Evolutionary conservation across 148 eudicot species (phyloP), one percentile per base, ranked within the genome.

Genomic region (Nyssa sinensis): DNA sequence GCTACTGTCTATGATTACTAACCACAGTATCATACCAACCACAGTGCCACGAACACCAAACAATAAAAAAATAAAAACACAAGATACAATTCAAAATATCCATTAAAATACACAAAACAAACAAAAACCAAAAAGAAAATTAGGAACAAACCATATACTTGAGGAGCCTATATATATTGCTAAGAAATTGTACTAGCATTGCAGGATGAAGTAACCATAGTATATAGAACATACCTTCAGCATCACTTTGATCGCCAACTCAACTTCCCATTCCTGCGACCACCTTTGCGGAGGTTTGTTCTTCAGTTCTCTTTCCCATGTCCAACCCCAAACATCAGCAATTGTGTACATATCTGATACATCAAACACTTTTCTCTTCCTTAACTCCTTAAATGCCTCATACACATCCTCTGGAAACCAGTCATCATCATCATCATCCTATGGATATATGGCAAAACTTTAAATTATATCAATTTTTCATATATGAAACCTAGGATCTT

Each of bases 291-390:
- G 98, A 67, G 81, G 73, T 75, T 79, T 90, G 82, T 87, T 95
- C 86, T 87, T 95, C 35, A 89, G 62, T 66, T 95, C 98, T 81
- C 71, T 89, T 71, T 95, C 98, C 98, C 98, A 95, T 70, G 92
- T 92, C 98, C 98, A 95, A 30, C 97, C 94, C 98, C 98, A 95
- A 71, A 84, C 98, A 85, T 95, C 98, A 67, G 97, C 96, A 78
- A 95, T 78, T 27, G 97, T 95, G 72, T 95, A 95, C 94, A 95
- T 95, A 73, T 95, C 98, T 67, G 90, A 82, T 64, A 87, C 97
- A 79, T 92, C 90, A 78, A 92, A 95, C 3, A 89, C 84, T 74
- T 44, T 85, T 71, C 98, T 84, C 32, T 85, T 67, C 71, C 96
- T 89, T 73, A 95, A 62, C 87, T 95, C 98, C 83, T 90, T 81